A percentile compares a stretch with the other conserved stretches of the same genome.
These are phyloP conservation scores for Cenchrus fungigraminus DNA, from an alignment of 176 grass and related monocot species.

Conservation along the genomic window DNA sequence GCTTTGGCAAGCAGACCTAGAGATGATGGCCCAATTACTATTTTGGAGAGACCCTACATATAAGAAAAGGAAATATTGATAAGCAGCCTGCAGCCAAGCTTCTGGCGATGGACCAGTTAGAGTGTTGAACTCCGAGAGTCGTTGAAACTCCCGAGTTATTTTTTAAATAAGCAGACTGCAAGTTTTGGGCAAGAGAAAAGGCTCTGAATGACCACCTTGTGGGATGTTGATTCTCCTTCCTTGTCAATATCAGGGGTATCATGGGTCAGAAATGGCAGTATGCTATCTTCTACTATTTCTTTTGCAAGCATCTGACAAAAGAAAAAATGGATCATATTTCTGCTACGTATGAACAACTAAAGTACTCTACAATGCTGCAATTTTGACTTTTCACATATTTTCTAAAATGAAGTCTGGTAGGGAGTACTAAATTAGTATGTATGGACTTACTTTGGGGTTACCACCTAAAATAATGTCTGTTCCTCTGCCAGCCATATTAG, in stretches of 20 bases:
- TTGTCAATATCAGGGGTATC: conserved; percentile 67
- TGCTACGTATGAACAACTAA: neutral
- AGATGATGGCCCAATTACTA: conserved; percentile 72
- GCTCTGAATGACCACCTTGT: conserved; percentile 52
- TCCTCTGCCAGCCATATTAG: conserved; percentile 98
- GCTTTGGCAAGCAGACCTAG: conserved; percentile 80
- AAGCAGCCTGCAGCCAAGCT: neutral
- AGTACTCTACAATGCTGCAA: neutral
- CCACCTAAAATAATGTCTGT: conserved; percentile 99
- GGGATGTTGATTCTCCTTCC: conserved; percentile 58
- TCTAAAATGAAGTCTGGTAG: conserved; percentile 10
- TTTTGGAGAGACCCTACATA: conserved; percentile 77
- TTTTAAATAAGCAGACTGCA: neutral
- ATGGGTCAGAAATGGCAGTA: conserved; percentile 80
- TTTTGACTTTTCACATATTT: conserved; percentile 35
- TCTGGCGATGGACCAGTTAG: too few relatives aligned
- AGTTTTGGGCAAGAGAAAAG: conserved; percentile 15
- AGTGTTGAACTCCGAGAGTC: too few relatives aligned
- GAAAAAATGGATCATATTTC: conserved; percentile 26
- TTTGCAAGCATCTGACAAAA: conserved; percentile 88
- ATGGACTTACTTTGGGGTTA: conserved; percentile 79
- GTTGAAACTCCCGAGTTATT: too few relatives aligned
- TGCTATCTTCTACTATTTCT: conserved; percentile 84
- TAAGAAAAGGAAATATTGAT: conserved; percentile 28
- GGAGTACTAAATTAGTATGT: conserved; percentile 23